Evolutionary conservation across 2,329 filamentous ascomycete species (phyloP).

Genomic region (Thelonectria blattea): DNA sequence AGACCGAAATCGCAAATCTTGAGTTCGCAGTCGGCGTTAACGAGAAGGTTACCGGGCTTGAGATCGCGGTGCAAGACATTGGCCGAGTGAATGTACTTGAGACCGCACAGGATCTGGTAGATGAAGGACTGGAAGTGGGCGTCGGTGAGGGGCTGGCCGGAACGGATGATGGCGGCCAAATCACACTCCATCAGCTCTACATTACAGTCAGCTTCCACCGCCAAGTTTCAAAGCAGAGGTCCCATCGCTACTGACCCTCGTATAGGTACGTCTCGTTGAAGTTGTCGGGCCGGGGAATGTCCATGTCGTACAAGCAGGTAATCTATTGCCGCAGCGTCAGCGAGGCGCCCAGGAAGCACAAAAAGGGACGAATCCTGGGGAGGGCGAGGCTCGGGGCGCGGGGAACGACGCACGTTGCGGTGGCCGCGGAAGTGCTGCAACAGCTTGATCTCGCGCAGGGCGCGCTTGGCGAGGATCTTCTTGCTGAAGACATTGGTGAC

Average conservation of each 20-base stretch:
- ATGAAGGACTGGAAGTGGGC: conserved; percentile 99
- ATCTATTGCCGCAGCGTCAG: conserved; percentile 64
- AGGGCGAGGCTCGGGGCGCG: conserved; percentile 8
- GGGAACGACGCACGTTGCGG: conserved; percentile 70
- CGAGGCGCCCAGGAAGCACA: conserved; percentile 1
- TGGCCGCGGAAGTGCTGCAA: conserved; percentile 96
- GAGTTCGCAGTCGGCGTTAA: conserved; percentile 98
- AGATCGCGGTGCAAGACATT: conserved; percentile 97
- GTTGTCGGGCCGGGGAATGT: conserved; percentile 94
- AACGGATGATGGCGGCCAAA: conserved; percentile 95
- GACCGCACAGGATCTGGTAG: conserved; percentile 97
- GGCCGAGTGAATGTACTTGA: conserved; percentile 99
- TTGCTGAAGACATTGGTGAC: conserved; percentile 99
- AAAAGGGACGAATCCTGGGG: no score
- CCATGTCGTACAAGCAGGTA: conserved; percentile 99
- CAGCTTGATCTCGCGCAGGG: conserved; percentile 96
- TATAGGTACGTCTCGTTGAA: conserved; percentile 99
- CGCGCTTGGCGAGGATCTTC: conserved; percentile 98
- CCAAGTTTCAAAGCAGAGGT: neutral
- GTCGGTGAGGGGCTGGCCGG: conserved; percentile 94
- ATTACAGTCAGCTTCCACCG: conserved; percentile 27
- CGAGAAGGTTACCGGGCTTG: conserved; percentile 95
- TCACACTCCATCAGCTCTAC: conserved; percentile 99
- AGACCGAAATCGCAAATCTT: conserved; percentile 99
- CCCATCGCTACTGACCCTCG: conserved; percentile 70